Evolutionary conservation across 148 eudicot species (phyloP).

Genomic region (Rhododendron griersonianum): DNA sequence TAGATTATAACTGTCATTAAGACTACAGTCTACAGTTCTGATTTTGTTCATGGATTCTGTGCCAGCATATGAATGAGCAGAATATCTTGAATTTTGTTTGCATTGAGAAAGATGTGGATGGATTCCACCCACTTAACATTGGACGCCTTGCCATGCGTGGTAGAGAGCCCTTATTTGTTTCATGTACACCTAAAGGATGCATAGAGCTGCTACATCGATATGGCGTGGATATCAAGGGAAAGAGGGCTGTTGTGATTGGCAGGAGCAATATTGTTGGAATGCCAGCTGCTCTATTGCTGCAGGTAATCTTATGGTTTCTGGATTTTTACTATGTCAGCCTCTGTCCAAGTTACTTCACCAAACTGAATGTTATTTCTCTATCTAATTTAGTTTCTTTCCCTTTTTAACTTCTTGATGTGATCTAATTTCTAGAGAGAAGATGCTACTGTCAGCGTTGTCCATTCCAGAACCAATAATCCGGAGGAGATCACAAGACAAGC

Average conservation of each 20-base stretch:
- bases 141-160: conserved; percentile 91
- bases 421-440: conserved; percentile 57
- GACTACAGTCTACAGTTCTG: not conserved
- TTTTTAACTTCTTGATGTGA: not conserved
- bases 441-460: conserved; percentile 85
- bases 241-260: conserved; percentile 87
- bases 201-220: conserved; percentile 78
- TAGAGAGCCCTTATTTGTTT: conserved; percentile 87
- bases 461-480: conserved; percentile 79
- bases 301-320: conserved; percentile 3
- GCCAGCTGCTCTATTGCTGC: conserved; percentile 89
- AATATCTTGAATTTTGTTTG: conserved; percentile 72
- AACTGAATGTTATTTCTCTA: not conserved
- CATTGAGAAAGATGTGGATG: conserved; percentile 91
- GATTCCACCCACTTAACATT: conserved; percentile 82
- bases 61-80: conserved; percentile 85
- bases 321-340: too few relatives aligned
- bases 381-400: not conserved
- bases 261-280: conserved; percentile 91
- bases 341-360: too few relatives aligned
- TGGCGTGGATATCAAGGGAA: conserved; percentile 70
- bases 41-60: conserved; percentile 2
- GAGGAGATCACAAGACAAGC: conserved; percentile 82
- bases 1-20: not conserved
- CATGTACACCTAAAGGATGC: conserved; percentile 97